Percentiles rank a stretch among this genome's conserved stretches.
Conservation (phyloP, 73 alveolate species). For the Paramecium bursaria region DNA sequence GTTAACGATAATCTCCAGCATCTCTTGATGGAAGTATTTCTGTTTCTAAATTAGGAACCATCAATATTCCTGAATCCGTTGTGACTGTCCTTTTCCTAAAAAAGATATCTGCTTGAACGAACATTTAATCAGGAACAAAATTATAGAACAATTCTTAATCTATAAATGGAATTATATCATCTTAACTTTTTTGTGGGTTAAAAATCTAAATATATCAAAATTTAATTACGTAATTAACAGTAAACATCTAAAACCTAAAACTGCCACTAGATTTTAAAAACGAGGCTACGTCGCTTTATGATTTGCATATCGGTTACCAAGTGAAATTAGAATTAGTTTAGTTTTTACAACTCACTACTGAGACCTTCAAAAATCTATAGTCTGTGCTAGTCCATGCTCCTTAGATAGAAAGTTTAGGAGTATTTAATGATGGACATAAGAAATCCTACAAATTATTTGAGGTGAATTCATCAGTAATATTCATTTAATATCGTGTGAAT, state of each 20-base stretch:
- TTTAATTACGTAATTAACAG: conserved; percentile 18
- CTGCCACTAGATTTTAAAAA: neutral
- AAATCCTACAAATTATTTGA: conserved; percentile 22
- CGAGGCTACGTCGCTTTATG: neutral
- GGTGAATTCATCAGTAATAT: conserved; percentile 29
- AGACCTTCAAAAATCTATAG: conserved; percentile 44
- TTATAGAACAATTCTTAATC: neutral
- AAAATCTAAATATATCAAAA: neutral
- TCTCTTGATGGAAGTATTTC: conserved; percentile 25
- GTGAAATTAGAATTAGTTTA: conserved; percentile 31
- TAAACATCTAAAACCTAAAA: conserved; percentile 29
- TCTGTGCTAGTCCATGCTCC: conserved; percentile 47
- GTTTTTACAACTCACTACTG: conserved; percentile 35
- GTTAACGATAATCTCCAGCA: conserved; percentile 41
- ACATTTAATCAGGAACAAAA: conserved; percentile 58
- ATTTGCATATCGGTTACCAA: conserved; percentile 61
- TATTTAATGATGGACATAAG: conserved; percentile 58
- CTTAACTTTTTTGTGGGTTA: conserved; percentile 17
- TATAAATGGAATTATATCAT: neutral
- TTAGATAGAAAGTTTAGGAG: conserved; percentile 31
- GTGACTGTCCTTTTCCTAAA: conserved; percentile 18
- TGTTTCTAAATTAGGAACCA: conserved; percentile 3
- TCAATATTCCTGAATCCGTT: conserved; percentile 34
- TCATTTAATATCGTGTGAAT: neutral
- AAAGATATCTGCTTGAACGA: conserved; percentile 62